Evolutionary conservation across 805 yeast species (phyloP).

Genomic region (Candida sithepensis): DNA sequence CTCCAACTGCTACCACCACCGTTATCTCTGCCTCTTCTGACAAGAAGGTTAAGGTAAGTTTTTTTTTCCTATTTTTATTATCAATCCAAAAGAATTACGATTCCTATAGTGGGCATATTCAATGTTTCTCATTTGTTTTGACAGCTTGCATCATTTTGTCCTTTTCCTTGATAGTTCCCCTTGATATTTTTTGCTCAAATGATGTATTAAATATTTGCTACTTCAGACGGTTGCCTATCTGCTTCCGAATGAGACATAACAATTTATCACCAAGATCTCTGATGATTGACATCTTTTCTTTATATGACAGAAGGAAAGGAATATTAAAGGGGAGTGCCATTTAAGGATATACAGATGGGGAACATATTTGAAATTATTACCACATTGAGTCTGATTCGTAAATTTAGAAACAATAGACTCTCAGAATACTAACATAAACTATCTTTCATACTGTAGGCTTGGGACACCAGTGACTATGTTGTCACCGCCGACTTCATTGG

Average conservation of each 20-base stretch:
- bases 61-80: neutral
- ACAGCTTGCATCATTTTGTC: neutral
- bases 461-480: conserved; percentile 77
- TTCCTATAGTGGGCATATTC: too few relatives aligned
- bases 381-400: too few relatives aligned
- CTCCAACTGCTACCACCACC: conserved; percentile 72
- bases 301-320: neutral
- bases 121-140: too few relatives aligned
- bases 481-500: conserved; percentile 96
- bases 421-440: neutral
- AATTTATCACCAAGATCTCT: conserved; percentile 97
- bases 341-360: neutral
- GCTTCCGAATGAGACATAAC: conserved; percentile 89
- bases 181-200: conserved; percentile 37
- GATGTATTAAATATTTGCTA: conserved; percentile 96
- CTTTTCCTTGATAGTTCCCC: neutral
- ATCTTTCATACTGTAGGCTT: conserved; percentile 53
- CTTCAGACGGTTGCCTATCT: conserved; percentile 80
- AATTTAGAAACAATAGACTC: too few relatives aligned
- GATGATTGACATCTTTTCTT: conserved; percentile 41
- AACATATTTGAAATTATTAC: too few relatives aligned
- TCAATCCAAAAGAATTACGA: neutral
- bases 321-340: neutral
- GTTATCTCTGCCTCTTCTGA: conserved; percentile 99
- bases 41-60: conserved; percentile 97